Evolutionary conservation across 208 protist species (phyloP).

Genomic region (Acanthamoeba triangularis): DNA sequence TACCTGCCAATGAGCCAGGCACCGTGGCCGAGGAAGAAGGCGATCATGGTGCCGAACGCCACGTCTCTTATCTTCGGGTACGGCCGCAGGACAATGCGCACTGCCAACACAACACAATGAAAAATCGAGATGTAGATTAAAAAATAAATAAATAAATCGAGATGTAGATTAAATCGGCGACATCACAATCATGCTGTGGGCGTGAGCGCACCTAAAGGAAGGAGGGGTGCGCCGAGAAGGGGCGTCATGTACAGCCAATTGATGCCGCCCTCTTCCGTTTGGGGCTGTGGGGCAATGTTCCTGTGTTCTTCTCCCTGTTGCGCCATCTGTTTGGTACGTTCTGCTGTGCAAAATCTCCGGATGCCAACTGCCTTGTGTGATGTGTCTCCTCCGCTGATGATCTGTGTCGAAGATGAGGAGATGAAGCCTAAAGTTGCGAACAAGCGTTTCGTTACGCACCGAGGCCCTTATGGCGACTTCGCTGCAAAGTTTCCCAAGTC

Average conservation of each 20-base stretch:
- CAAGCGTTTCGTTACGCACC: no score
- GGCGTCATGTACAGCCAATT: conserved; percentile 32
- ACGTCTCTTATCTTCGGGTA: conserved; percentile 20
- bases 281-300: background rate
- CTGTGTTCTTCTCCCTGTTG: background rate
- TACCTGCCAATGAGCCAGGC: conserved; percentile 33
- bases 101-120: background rate
- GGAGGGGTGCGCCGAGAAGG: background rate
- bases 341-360: no score
- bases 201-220: background rate
- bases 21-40: conserved; percentile 28
- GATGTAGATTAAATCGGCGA: background rate
- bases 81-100: background rate
- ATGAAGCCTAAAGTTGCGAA: no score
- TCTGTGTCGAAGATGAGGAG: no score
- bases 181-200: background rate
- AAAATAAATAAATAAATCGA: background rate
- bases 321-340: background rate
- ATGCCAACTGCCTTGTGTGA: no score
- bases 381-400: no score
- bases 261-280: conserved; percentile 19
- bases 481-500: background rate
- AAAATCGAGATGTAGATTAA: background rate
- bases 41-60: background rate
- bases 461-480: no score